Conservation (phyloP, 2,329 filamentous ascomycete genomes). For the Graphiopsis chlorocephala region DNA sequence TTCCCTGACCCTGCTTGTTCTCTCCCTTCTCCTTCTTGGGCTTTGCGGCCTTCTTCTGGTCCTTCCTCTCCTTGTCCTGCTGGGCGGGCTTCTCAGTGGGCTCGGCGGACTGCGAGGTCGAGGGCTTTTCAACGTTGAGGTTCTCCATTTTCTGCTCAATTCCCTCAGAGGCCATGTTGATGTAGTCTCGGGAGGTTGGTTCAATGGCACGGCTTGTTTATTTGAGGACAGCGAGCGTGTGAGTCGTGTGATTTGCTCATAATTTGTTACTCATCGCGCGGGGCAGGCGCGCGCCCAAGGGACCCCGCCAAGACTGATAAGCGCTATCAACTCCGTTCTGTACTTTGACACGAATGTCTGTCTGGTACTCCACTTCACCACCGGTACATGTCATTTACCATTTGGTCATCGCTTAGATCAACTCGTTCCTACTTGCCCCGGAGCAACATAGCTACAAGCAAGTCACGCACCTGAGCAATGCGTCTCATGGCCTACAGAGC, state of each 20-base stretch:
- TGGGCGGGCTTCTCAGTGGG: constrained; percentile 32
- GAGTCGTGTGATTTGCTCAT: background rate
- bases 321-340: background rate
- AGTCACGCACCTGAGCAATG: background rate
- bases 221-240: constrained; percentile 1
- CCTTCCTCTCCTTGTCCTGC: constrained; percentile 36
- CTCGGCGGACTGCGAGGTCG: constrained; percentile 21
- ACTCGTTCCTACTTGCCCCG: background rate
- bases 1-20: constrained; percentile 17
- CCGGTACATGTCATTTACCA: background rate
- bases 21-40: constrained; percentile 17
- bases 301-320: background rate
- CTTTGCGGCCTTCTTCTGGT: constrained; percentile 31
- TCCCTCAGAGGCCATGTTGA: constrained; percentile 21
- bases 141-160: constrained; percentile 30
- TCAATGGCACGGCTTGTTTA: constrained; percentile 5
- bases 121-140: constrained; percentile 23
- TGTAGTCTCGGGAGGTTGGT: constrained; percentile 3
- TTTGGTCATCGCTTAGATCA: background rate
- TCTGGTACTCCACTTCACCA: background rate
- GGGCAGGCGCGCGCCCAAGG: background rate
- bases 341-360: background rate
- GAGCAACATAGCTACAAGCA: background rate
- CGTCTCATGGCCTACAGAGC: background rate
- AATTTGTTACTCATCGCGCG: constrained; percentile 1